Evolutionary conservation across 2,329 filamentous ascomycete genomes (phyloP), one percentile per base, ranked within the genome.

Genomic region (Cryphonectria japonica): DNA sequence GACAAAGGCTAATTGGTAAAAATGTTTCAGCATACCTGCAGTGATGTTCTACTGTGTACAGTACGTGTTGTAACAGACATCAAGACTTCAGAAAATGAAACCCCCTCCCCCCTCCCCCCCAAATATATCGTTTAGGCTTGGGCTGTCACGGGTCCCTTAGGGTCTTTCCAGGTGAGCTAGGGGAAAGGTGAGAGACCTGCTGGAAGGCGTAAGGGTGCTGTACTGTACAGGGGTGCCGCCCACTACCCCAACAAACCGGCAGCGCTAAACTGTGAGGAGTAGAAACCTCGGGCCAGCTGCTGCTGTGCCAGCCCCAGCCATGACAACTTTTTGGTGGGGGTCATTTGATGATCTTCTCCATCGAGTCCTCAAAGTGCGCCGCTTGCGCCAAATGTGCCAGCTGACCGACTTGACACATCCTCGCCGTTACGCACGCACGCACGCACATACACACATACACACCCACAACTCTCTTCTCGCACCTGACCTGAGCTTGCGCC

Each of bases 391-490:
- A 39, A 34, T 9, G 16, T n/a, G 50, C 46, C 67, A 70, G 63
- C 67, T 69, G 70, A 69, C 59, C 50, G 16, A 39, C 66, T 34
- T 39, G 60, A 65, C 69, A 69, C 67, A 68, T 60, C 60, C n/a
- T 54, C 59, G n/a, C n/a, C 32, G 7, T 41, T 29, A 52, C 32
- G 14, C 41, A 34, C 13, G 14, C 37, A 37, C 61, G 43, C 34
- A 52, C 32, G 14, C 41, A 34, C 13, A 16, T n/a, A 37, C 61
- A 63, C 34, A 22, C 61, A 13, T 32, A 34, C 57, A 4, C 57
- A 13, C 37, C 37, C 37, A 9, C 9, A 2, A 11, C 37, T 39
- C 57, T 50, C 46, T 50, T 6, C 22, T 59, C 54, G 16, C 54
- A 59, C 26, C 54, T 59, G 14, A 59, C 54, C 54, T 7, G 29